phyloP scores from a whole-genome alignment of 2,329 filamentous ascomycete species.

The Colletotrichum sp. region DNA sequence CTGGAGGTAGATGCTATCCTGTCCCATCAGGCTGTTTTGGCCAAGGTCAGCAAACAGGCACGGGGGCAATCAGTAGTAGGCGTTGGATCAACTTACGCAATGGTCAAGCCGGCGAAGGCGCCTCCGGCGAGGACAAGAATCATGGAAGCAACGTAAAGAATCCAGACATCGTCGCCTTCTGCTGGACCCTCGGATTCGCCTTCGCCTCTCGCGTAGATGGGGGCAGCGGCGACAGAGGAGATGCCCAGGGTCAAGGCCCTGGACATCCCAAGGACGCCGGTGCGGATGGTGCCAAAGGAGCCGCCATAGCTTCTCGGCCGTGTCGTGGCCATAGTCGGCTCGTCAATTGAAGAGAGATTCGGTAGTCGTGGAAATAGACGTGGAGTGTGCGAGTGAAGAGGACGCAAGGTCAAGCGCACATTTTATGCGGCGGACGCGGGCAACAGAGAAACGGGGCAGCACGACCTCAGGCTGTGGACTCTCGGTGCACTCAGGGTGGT shows the following conservation, averaged over 20 bases:
- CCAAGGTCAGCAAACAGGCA: constrained; percentile 14
- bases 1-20: constrained; percentile 96
- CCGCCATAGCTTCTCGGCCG: constrained; percentile 22
- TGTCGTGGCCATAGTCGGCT: constrained; percentile 19
- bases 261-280: constrained; percentile 56
- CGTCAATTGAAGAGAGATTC: background rate
- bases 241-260: constrained; percentile 56
- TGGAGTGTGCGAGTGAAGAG: background rate
- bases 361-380: constrained; percentile 2
- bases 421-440: constrained; percentile 21
- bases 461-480: background rate
- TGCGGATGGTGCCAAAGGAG: constrained; percentile 47
- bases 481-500: background rate
- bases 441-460: constrained; percentile 13
- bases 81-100: constrained; percentile 66
- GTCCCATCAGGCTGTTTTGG: constrained; percentile 59
- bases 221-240: constrained; percentile 53
- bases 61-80: background rate
- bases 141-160: constrained; percentile 80
- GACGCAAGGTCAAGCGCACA: constrained; percentile 16
- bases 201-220: constrained; percentile 40
- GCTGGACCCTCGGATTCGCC: constrained; percentile 54
- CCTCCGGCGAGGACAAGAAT: constrained; percentile 86
- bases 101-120: constrained; percentile 92
- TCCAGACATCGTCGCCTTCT: constrained; percentile 73